Evolutionary conservation across 495 filamentous ascomycete species (phyloP).

Genomic region (Xylaria venustula): DNA sequence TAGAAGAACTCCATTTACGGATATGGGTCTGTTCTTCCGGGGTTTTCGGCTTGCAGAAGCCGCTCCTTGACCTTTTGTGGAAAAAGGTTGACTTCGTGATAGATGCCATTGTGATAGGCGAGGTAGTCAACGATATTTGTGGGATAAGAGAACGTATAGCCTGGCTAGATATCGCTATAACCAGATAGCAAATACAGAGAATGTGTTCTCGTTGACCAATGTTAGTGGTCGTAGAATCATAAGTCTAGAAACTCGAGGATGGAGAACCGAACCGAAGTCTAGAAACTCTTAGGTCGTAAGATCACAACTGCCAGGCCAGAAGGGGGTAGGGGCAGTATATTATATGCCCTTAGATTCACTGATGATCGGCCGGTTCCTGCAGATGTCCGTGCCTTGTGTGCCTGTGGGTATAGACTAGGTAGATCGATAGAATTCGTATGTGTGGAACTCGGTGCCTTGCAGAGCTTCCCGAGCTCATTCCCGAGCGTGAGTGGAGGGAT

Average conservation of each 20-base stretch:
- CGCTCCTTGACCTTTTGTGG: conserved; percentile 26
- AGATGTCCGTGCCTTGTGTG: background rate
- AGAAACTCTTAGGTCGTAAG: background rate
- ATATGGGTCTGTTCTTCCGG: conserved; percentile 14
- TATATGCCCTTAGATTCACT: background rate
- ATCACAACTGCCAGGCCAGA: background rate
- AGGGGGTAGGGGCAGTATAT: background rate
- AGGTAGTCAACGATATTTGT: background rate
- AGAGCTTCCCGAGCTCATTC: background rate
- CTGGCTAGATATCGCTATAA: no score
- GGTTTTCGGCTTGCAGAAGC: background rate
- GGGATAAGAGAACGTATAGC: no score
- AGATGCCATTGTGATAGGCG: conserved; percentile 18
- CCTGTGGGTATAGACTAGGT: background rate
- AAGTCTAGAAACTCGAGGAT: no score
- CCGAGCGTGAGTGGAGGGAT: background rate
- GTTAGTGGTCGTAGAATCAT: no score
- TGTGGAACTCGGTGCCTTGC: conserved; percentile 12
- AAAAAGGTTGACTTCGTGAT: conserved; percentile 22
- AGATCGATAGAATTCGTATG: background rate
- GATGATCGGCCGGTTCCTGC: conserved; percentile 6
- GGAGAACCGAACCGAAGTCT: background rate
- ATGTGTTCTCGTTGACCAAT: no score
- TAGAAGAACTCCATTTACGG: conserved; percentile 28
- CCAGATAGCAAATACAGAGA: no score